Percentiles rank a stretch among this genome's conserved stretches.
phyloP scores from a whole-genome alignment of 2,329 filamentous ascomycete genomes.

The Talaromyces sp. region DNA sequence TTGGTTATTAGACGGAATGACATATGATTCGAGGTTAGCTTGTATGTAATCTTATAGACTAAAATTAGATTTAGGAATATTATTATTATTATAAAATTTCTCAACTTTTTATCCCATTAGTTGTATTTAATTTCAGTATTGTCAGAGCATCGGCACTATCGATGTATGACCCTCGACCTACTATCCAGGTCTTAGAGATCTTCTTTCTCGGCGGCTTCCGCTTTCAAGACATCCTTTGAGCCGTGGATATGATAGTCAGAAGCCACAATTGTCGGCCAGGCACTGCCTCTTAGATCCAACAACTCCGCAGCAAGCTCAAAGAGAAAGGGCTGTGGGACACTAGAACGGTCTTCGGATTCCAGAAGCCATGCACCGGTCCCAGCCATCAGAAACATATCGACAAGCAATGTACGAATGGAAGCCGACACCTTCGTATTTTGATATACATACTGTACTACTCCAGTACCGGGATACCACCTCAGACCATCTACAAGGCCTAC shows the following conservation, averaged over 20 bases:
- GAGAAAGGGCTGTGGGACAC: background rate
- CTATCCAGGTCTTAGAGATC: too few species aligned
- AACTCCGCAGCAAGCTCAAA: background rate
- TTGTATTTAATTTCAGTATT: too few species aligned
- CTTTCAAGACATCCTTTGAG: background rate
- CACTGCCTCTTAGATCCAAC: background rate
- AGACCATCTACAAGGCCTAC: background rate
- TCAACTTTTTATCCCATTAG: too few species aligned
- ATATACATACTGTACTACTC: background rate
- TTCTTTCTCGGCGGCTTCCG: too few species aligned
- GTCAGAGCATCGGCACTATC: too few species aligned
- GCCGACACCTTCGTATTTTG: background rate
- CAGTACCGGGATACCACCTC: background rate
- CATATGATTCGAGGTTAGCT: too few species aligned
- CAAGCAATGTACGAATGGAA: background rate
- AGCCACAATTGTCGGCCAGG: background rate
- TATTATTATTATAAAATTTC: too few species aligned
- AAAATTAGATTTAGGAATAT: too few species aligned
- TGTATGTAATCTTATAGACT: too few species aligned
- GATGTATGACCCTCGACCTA: too few species aligned
- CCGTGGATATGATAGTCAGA: background rate
- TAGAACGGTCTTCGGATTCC: too few species aligned
- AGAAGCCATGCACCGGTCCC: background rate
- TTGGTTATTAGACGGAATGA: too few species aligned
- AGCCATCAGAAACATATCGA: background rate